Conservation (phyloP, 169 alveolate species). For the Besnoitia besnoiti region DNA sequence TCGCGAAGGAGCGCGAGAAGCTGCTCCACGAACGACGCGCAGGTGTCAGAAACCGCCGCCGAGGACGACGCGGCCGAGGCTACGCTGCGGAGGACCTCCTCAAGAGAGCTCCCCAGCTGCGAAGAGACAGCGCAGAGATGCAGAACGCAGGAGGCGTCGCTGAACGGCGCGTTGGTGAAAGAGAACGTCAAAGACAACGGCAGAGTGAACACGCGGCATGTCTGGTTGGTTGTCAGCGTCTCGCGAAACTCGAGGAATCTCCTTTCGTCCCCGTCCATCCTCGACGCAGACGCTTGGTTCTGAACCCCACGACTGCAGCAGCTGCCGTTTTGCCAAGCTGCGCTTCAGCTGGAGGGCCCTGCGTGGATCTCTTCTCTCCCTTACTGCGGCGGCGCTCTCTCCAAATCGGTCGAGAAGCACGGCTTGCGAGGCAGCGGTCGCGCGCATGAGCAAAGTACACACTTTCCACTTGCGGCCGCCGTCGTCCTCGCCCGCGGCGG, state of each 20-base stretch:
- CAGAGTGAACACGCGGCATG: too few species aligned
- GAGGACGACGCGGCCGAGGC: slow-evolving; percentile 28
- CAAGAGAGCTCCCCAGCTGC: slow-evolving; percentile 57
- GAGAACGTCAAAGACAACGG: too few species aligned
- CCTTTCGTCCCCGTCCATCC: too few species aligned
- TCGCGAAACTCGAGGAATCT: too few species aligned
- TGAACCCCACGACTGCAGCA: too few species aligned
- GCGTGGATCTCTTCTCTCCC: neutral
- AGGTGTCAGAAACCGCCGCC: slow-evolving; percentile 28
- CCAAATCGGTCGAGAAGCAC: slow-evolving; percentile 63
- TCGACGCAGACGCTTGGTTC: too few species aligned
- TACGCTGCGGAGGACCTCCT: slow-evolving; percentile 48
- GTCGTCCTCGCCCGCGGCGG: neutral
- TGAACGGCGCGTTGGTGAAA: too few species aligned
- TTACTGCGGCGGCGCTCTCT: slow-evolving; percentile 65
- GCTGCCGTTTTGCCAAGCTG: too few species aligned
- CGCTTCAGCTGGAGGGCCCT: too few species aligned
- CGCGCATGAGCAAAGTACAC: slow-evolving; percentile 52
- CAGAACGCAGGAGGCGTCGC: neutral
- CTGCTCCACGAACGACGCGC: slow-evolving; percentile 32
- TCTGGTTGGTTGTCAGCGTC: too few species aligned
- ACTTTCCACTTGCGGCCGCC: slow-evolving; percentile 37
- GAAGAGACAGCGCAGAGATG: neutral
- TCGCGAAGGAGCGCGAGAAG: slow-evolving; percentile 45
- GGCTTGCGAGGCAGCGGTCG: slow-evolving; percentile 51